Base-by-base conservation (phyloP, 2,329 filamentous ascomycete species). In the Arthrobotrys conoides region DNA sequence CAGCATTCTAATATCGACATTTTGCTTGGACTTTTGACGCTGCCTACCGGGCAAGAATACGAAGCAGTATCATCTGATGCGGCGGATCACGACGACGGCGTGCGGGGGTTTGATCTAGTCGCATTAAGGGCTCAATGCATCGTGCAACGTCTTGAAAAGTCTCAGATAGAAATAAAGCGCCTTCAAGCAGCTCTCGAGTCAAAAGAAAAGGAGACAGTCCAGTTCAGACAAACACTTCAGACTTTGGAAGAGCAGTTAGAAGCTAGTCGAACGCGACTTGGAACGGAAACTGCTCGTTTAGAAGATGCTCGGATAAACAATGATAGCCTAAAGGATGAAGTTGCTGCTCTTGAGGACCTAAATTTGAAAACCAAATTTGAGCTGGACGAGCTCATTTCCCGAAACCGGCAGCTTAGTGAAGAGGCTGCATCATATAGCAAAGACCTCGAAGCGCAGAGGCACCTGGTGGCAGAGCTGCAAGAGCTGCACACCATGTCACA, bases 391-490 rank as follows among this genome's bases (percentile, higher is more conserved):
- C 66, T 82, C 71, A 83, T 81, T 24, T 24, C 33, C 5, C 63
- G 59, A 20, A 72, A 72, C 27, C 64, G 55, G 16, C 41, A 55
- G n/a, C 75, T 78, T 24, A 18, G 14, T 82, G 85, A 84, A 44
- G 85, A 87, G 10, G 85, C 86, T 49, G 84, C 85, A 1, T 86
- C 87, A 1, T 84, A 91, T 33, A 83, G 85, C 1, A 88, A 90
- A 63, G 88, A 90, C 82, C 83, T 91, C 22, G 85, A 87, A 27
- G 87, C 88, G 4, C 86, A 95, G 80, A 90, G 90, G 84, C 36
- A 65, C 20, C 55, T 78, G 14, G 63, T 83, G 8, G 73, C 72
- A 38, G 80, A 82, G 30, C 71, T 82, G 24, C 80, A 81, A 55
- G 81, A 82, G 61, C 64, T 81, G n/a, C 81, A 82, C 38, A 75